Percentiles rank a stretch among this genome's conserved stretches.
phyloP scores from a whole-genome alignment of 768 basidiomycete species.

The Mycena filopes region DNA sequence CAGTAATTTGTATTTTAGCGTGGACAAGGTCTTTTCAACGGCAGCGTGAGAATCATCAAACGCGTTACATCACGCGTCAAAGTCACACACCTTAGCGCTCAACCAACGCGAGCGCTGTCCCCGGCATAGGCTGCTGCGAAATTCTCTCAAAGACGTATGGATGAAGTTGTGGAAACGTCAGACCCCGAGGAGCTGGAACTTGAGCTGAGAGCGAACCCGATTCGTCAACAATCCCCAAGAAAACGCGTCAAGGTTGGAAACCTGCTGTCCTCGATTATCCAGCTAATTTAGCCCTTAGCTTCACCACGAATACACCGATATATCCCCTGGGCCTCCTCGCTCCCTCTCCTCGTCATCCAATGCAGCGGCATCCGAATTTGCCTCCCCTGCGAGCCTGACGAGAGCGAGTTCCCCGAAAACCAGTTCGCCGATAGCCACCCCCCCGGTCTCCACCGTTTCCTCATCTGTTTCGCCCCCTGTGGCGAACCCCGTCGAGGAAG shows the following conservation, averaged over 20 bases:
- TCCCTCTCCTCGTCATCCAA: conserved; percentile 6
- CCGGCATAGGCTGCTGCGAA: too few species aligned
- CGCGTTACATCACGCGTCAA: too few species aligned
- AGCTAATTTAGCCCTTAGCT: conserved; percentile 2
- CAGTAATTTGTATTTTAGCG: conserved; percentile 30
- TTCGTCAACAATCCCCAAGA: conserved; percentile 20
- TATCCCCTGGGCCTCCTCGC: background rate
- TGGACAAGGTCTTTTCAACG: conserved; percentile 14
- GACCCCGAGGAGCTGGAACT: conserved; percentile 68
- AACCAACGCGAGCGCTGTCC: too few species aligned
- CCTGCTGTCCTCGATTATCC: background rate
- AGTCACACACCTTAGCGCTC: too few species aligned
- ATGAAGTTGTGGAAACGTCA: conserved; percentile 70
- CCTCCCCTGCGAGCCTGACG: conserved; percentile 16
- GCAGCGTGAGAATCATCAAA: background rate
- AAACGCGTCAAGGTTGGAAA: conserved; percentile 26
- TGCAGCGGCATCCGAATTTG: conserved; percentile 3
- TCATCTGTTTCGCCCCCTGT: conserved; percentile 7
- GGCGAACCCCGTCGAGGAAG: background rate
- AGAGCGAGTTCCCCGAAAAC: conserved; percentile 15
- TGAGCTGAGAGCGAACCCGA: conserved; percentile 17
- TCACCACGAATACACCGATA: conserved; percentile 24
- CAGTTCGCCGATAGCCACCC: conserved; percentile 17
- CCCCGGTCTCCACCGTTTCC: too few species aligned
- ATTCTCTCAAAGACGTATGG: too few species aligned